phyloP scores from a whole-genome alignment of 2,329 filamentous ascomycete genomes.

The Penicillium crustosum region DNA sequence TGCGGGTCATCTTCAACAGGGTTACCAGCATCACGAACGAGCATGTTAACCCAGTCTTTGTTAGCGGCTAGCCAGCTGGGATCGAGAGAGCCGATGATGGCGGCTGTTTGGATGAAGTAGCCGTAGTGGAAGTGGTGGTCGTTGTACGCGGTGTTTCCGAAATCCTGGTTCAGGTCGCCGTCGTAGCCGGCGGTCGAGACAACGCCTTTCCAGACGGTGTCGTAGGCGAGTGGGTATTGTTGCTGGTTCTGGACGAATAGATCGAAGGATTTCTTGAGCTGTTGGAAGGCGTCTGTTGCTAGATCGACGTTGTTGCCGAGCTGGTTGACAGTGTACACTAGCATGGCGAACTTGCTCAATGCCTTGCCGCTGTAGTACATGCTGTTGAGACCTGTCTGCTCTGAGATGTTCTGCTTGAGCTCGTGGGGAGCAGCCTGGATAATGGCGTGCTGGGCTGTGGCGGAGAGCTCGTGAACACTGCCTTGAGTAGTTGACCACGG shows the following conservation, averaged over 20 bases:
- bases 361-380: conserved; percentile 94
- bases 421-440: conserved; percentile 67
- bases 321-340: conserved; percentile 66
- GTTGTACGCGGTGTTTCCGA: conserved; percentile 80
- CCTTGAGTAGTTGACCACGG: conserved; percentile 65
- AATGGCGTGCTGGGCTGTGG: conserved; percentile 60
- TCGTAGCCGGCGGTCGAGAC: conserved; percentile 73
- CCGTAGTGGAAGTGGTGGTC: conserved; percentile 68
- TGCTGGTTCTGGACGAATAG: conserved; percentile 68
- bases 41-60: conserved; percentile 74
- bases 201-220: conserved; percentile 70
- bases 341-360: conserved; percentile 71
- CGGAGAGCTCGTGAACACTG: conserved; percentile 41
- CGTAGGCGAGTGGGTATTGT: conserved; percentile 59
- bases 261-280: conserved; percentile 66
- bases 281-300: conserved; percentile 58
- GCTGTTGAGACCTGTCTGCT: conserved; percentile 72
- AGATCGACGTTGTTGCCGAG: conserved; percentile 60
- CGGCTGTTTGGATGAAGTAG: conserved; percentile 85
- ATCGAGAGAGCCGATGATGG: conserved; percentile 78
- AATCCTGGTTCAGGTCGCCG: conserved; percentile 71
- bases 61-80: conserved; percentile 71
- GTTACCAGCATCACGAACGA: conserved; percentile 83
- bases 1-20: conserved; percentile 66
- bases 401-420: conserved; percentile 71